phyloP scores from a whole-genome alignment of 176 grass and related monocot species.

The Oryza officinalis region DNA sequence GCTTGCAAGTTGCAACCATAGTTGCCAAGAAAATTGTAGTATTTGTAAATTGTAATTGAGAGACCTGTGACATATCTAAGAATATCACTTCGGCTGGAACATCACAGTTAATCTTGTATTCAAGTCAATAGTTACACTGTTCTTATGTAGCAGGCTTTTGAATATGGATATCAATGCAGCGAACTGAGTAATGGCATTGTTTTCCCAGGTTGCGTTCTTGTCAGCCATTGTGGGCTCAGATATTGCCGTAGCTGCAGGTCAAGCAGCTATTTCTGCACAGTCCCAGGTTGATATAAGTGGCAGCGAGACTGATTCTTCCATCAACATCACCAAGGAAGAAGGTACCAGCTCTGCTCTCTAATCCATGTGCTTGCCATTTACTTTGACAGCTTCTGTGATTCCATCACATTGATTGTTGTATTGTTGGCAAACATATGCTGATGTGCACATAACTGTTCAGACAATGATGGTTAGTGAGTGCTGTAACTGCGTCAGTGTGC shows the following conservation, averaged over 20 bases:
- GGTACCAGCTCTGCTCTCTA: constrained; percentile 42
- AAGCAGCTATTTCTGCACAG: constrained; percentile 74
- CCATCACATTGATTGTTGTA: constrained; percentile 20
- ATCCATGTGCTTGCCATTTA: constrained; percentile 1
- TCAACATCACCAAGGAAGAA: constrained; percentile 50
- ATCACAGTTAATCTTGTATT: constrained; percentile 7
- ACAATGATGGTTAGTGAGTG: background rate
- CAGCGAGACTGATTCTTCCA: constrained; percentile 38
- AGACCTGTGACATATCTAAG: background rate
- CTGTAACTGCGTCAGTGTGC: background rate
- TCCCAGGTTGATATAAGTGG: constrained; percentile 51
- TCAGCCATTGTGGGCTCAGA: constrained; percentile 79
- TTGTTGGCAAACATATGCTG: background rate
- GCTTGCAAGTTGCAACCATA: background rate
- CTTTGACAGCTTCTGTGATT: constrained; percentile 1
- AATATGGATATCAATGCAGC: background rate
- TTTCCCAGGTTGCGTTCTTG: constrained; percentile 87
- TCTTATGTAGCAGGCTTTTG: background rate
- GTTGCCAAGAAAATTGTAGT: background rate
- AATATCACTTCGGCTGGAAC: constrained; percentile 8
- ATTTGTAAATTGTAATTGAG: background rate
- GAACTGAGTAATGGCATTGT: constrained; percentile 35
- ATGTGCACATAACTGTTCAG: constrained; percentile 11
- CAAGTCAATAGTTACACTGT: background rate
- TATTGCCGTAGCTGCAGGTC: constrained; percentile 66